Conservation (phyloP, 495 filamentous ascomycete species). For the Staphylotrichum longicolle region DNA sequence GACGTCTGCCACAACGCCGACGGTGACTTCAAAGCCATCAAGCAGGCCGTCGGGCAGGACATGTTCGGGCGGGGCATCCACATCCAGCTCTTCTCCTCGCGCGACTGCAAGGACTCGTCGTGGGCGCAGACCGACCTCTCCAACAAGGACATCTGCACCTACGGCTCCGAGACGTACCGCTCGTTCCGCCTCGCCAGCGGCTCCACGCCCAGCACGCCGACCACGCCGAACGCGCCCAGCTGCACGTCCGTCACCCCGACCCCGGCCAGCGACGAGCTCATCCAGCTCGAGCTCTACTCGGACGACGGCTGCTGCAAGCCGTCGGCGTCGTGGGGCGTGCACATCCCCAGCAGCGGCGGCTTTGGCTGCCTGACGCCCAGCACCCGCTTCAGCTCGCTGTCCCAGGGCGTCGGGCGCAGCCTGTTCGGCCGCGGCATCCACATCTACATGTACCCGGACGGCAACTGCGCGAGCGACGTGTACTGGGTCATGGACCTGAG, state of each 20-base stretch:
- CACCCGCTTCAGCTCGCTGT: background rate
- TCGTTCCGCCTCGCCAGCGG: background rate
- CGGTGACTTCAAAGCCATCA: background rate
- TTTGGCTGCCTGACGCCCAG: background rate
- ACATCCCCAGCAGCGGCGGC: background rate
- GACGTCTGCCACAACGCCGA: constrained; percentile 1
- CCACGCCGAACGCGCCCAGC: background rate
- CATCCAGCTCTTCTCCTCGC: constrained; percentile 1
- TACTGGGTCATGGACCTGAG: background rate
- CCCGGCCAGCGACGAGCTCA: background rate
- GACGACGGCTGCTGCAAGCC: constrained; percentile 1
- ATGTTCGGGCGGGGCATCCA: constrained; percentile 1
- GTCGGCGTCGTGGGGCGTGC: background rate
- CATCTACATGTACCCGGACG: background rate
- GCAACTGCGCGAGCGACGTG: background rate
- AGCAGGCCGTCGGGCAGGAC: constrained; percentile 1
- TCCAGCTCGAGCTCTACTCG: background rate
- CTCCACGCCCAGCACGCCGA: background rate
- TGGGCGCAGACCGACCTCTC: background rate
- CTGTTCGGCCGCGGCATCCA: background rate
- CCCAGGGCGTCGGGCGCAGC: background rate
- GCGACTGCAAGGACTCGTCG: background rate
- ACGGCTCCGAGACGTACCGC: background rate
- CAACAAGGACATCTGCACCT: constrained; percentile 2
- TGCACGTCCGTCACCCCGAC: background rate